A percentile compares a stretch with the other conserved stretches of the same genome.
phyloP scores from a whole-genome alignment of 495 filamentous ascomycete genomes.

The Cryomyces minteri region DNA sequence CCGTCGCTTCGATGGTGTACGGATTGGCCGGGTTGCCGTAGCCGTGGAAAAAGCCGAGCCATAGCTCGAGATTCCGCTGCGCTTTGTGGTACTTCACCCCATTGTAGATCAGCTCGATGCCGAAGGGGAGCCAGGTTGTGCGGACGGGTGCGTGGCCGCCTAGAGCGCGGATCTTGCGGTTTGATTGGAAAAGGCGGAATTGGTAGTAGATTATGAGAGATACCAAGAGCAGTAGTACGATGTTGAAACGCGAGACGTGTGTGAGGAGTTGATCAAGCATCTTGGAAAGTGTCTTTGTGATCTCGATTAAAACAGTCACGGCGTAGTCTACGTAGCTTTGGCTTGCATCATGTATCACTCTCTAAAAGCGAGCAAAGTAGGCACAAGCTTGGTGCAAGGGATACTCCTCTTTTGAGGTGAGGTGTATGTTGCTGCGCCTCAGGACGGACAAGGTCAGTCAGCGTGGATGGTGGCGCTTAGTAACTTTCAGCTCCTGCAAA shows the following conservation, averaged over 20 bases:
- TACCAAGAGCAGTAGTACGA: background rate
- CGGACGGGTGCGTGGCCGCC: conserved; percentile 14
- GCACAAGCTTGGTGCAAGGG: too few species aligned
- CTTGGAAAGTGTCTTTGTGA: background rate
- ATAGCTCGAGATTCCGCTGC: conserved; percentile 39
- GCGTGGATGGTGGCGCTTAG: too few species aligned
- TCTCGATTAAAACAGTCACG: too few species aligned
- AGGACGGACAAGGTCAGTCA: too few species aligned
- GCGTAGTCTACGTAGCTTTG: too few species aligned
- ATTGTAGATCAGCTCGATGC: conserved; percentile 39
- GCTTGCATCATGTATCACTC: too few species aligned
- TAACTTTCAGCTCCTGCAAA: too few species aligned
- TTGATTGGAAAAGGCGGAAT: background rate
- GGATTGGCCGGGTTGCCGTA: conserved; percentile 15
- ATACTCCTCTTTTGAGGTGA: too few species aligned
- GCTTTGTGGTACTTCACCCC: conserved; percentile 29
- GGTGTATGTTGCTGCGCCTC: too few species aligned
- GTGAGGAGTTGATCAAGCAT: background rate
- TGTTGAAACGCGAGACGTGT: background rate
- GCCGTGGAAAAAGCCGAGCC: conserved; percentile 29
- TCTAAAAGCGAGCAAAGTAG: too few species aligned
- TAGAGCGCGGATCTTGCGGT: conserved; percentile 2
- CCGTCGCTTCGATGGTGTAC: conserved; percentile 37
- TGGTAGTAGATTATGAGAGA: background rate
- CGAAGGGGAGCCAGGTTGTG: conserved; percentile 17